Base-by-base conservation (phyloP, 1,284 basidiomycete genomes). In the Ganoderma leucocontextum region DNA sequence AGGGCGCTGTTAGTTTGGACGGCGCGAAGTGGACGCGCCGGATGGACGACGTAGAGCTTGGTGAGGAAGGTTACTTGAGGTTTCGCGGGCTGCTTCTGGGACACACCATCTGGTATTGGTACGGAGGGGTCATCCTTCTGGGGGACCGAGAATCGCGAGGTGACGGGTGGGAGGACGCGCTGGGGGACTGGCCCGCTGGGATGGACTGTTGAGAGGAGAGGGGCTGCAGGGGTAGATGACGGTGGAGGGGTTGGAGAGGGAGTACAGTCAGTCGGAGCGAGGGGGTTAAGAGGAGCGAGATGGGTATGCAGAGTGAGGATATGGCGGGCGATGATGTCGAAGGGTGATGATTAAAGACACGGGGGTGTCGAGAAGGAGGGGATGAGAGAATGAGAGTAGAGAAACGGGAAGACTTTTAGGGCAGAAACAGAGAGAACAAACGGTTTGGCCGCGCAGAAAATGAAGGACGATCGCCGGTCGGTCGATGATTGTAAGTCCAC, bases 41-140 rank as follows among this genome's bases (percentile, higher is more conserved):
- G 8, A 71, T 67, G 72, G 75, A 90, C 91, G 76, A 91, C 90
- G 86, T 96, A 96, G 61, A 96, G 89, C 86, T 96, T 96, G 79
- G 94, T 96, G 77, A 96, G 85, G 79, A 96, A 96, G 12, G 95
- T 96, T 0, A 94, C 92, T 83, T 95, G 93, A 0, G 94, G 90
- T 84, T 94, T 94, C 60, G 88, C 82, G 59, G 86, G 83, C 71
- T 86, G 85, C 71, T 86, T 84, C 70, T 83, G 80, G 64, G 75
- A 74, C 70, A 81, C 75, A 78, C 78, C 83, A 66, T 83, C 75
- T 74, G 84, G 80, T 81, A 87, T 84, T 80, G 84, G 71, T 66
- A 83, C 78, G 63, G 81, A 80, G 5, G 82, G 82, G 62, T 76
- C 75, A 49, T 80, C 80, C 25, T 78, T 74, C 77, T 80, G 52